Evolutionary conservation across 1,284 basidiomycete species (phyloP).

Genomic region (Lentinus polychrous): DNA sequence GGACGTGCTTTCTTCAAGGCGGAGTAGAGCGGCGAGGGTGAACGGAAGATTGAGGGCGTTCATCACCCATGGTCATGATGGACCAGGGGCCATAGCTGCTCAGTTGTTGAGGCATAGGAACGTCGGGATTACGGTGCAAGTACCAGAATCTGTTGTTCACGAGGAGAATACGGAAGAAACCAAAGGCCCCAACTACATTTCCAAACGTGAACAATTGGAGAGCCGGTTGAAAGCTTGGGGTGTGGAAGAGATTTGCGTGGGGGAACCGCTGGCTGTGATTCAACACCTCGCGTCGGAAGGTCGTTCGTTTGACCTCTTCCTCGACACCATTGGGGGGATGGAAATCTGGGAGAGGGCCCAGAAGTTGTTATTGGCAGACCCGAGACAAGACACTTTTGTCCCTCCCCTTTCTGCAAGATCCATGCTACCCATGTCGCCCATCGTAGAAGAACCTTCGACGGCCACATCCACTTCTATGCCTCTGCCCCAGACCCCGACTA

Average conservation of each 20-base stretch:
- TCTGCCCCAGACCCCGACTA: neutral
- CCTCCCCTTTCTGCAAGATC: neutral
- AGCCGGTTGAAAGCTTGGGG: conserved; percentile 55
- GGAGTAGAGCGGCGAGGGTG: neutral
- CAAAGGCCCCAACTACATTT: conserved; percentile 2
- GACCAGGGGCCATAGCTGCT: conserved; percentile 66
- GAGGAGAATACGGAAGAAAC: neutral
- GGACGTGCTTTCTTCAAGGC: conserved; percentile 18
- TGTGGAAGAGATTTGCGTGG: conserved; percentile 59
- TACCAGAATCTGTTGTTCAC: conserved; percentile 36
- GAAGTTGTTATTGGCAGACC: conserved; percentile 39
- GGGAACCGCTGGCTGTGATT: conserved; percentile 48
- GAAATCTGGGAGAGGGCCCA: conserved; percentile 69
- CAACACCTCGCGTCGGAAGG: conserved; percentile 45
- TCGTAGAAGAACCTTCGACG: conserved; percentile 7
- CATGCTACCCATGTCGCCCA: too few relatives aligned
- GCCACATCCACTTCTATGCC: neutral
- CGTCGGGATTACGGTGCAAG: conserved; percentile 65
- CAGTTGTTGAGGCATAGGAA: conserved; percentile 64
- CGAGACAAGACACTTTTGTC: conserved; percentile 9
- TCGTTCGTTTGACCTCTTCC: conserved; percentile 66
- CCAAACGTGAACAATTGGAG: conserved; percentile 34
- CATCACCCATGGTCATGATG: conserved; percentile 71
- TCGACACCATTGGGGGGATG: conserved; percentile 77
- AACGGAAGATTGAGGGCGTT: conserved; percentile 37